phyloP scores from a whole-genome alignment of 2,329 filamentous ascomycete species.

The Epichloe coenophiala region DNA sequence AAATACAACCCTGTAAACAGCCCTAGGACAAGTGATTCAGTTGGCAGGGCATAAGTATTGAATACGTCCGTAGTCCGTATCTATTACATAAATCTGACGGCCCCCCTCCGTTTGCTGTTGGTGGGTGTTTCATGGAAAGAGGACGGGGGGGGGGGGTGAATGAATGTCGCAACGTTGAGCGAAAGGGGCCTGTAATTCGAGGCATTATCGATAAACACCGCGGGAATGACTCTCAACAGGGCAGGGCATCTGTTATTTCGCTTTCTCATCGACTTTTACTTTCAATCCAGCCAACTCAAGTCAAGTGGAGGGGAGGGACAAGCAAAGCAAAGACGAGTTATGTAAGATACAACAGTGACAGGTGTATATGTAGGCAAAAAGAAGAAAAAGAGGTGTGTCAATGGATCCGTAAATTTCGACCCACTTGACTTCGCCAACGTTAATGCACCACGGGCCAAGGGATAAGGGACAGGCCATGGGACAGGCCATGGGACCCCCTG shows the following conservation, averaged over 20 bases:
- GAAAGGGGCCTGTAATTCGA: too few relatives aligned
- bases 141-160: neutral
- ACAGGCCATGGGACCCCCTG: neutral
- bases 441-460: slow-evolving; percentile 1
- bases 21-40: neutral
- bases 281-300: neutral
- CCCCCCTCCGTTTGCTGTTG: neutral
- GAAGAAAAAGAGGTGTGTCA: slow-evolving; percentile 2
- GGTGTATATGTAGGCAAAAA: too few relatives aligned
- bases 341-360: too few relatives aligned
- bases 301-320: neutral
- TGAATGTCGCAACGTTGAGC: neutral
- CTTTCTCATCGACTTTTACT: too few relatives aligned
- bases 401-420: slow-evolving; percentile 12
- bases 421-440: slow-evolving; percentile 12
- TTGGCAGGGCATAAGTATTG: neutral
- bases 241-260: too few relatives aligned
- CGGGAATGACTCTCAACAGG: neutral
- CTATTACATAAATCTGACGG: too few relatives aligned
- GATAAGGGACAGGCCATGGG: neutral
- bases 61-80: too few relatives aligned
- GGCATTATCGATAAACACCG: too few relatives aligned
- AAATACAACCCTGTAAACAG: neutral
- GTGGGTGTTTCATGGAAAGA: slow-evolving; percentile 1
- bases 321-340: neutral